Conservation (phyloP, 805 yeast genomes). For the Wickerhamiella lipophila region DNA sequence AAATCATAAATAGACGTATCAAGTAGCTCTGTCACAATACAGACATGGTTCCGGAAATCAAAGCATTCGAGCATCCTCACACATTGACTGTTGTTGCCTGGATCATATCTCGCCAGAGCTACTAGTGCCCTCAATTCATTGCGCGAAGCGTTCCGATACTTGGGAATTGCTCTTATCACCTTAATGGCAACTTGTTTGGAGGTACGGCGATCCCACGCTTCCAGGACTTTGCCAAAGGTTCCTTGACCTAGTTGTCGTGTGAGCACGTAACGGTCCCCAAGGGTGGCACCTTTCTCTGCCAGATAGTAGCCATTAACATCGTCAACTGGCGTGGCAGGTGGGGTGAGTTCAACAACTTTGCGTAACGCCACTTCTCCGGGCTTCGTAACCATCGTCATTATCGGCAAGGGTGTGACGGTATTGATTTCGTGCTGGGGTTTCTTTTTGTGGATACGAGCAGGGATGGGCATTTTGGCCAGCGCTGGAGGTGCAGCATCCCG, state of each 20-base stretch:
- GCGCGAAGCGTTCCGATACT: conserved; percentile 90
- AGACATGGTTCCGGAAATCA: conserved; percentile 86
- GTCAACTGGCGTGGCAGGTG: conserved; percentile 17
- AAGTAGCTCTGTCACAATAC: conserved; percentile 79
- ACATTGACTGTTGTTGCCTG: conserved; percentile 56
- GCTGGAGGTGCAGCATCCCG: neutral
- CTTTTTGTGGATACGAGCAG: neutral
- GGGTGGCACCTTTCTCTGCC: conserved; percentile 27
- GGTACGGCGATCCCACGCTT: conserved; percentile 57
- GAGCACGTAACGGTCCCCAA: conserved; percentile 59
- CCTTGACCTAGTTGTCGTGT: conserved; percentile 73
- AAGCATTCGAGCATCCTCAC: conserved; percentile 79
- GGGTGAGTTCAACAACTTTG: conserved; percentile 18
- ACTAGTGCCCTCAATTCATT: conserved; percentile 77
- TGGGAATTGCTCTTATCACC: conserved; percentile 80
- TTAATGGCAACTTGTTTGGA: conserved; percentile 71
- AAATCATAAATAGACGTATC: conserved; percentile 84
- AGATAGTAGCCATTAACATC: conserved; percentile 27
- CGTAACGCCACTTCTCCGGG: conserved; percentile 21
- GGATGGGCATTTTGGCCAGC: conserved; percentile 5
- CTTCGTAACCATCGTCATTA: conserved; percentile 13
- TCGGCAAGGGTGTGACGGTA: conserved; percentile 15
- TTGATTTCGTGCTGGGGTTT: conserved; percentile 3
- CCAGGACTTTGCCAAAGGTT: conserved; percentile 80
- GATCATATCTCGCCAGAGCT: conserved; percentile 60